phyloP scores from a whole-genome alignment of 2,329 filamentous ascomycete species.

The Calycina herbarum region DNA sequence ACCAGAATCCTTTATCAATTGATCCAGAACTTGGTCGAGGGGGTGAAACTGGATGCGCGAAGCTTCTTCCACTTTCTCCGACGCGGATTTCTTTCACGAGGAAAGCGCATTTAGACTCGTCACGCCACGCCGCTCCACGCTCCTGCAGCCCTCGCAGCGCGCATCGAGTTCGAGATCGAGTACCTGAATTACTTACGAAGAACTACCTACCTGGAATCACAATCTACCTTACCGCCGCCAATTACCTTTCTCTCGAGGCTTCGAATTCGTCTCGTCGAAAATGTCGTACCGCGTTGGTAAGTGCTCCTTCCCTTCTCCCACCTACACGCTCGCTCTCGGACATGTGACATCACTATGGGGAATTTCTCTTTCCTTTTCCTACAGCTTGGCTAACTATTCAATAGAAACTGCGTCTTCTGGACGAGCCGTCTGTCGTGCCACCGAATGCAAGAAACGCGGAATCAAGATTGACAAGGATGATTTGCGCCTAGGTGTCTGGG shows the following conservation, averaged over 20 bases:
- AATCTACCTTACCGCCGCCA: not conserved
- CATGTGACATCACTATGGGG: not conserved
- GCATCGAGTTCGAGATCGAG: no score
- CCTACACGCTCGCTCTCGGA: not conserved
- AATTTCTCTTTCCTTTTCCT: not conserved
- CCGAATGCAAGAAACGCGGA: slow-evolving; percentile 67
- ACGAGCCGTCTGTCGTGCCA: slow-evolving; percentile 24
- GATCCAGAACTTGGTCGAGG: not conserved
- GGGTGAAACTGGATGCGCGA: not conserved
- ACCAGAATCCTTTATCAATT: not conserved
- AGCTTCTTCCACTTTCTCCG: not conserved
- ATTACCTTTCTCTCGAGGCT: not conserved
- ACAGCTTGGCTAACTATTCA: not conserved
- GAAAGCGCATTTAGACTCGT: not conserved
- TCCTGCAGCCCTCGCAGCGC: not conserved
- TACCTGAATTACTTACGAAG: not conserved
- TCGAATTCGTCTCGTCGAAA: not conserved
- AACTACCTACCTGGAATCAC: not conserved
- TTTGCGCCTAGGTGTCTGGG: slow-evolving; percentile 73
- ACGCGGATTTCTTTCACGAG: not conserved
- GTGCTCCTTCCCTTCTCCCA: not conserved
- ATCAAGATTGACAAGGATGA: slow-evolving; percentile 78
- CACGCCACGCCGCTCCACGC: not conserved
- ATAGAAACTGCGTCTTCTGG: not conserved
- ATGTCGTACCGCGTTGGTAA: slow-evolving; percentile 9